Conservation (phyloP, 2,329 filamentous ascomycete species). For the Xylariomycetidae sp. region DNA sequence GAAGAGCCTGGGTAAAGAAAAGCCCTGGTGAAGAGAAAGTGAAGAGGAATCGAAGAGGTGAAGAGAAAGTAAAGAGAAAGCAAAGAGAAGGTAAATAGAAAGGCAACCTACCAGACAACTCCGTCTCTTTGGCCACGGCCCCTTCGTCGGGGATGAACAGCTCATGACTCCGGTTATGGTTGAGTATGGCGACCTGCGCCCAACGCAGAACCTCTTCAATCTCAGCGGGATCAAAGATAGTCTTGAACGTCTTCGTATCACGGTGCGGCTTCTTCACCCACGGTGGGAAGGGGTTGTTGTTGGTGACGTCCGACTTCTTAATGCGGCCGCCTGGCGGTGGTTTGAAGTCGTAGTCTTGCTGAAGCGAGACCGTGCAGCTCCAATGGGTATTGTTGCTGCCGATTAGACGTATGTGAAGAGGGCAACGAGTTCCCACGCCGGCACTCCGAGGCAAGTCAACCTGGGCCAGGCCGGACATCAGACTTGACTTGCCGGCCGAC, state of each 20-base stretch:
- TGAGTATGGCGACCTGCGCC: conserved; percentile 73
- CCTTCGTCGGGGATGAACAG: conserved; percentile 49
- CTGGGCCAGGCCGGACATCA: conserved; percentile 42
- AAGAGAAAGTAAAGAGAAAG: background rate
- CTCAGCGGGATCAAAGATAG: conserved; percentile 51
- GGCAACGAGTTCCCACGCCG: conserved; percentile 65
- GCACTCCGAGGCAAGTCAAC: conserved; percentile 52
- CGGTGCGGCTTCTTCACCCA: conserved; percentile 50
- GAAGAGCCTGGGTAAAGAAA: no score
- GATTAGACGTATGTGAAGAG: conserved; percentile 70
- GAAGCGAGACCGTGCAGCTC: conserved; percentile 62
- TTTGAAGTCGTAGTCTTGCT: conserved; percentile 56
- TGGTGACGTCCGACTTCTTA: conserved; percentile 40
- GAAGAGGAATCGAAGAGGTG: no score
- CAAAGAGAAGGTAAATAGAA: conserved; percentile 8
- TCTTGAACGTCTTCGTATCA: conserved; percentile 55
- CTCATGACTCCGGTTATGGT: conserved; percentile 49
- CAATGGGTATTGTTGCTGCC: conserved; percentile 50
- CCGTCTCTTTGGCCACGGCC: conserved; percentile 31
- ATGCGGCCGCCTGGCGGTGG: conserved; percentile 33
- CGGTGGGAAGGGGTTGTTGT: conserved; percentile 52
- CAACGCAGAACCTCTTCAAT: conserved; percentile 64
- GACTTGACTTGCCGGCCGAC: conserved; percentile 70
- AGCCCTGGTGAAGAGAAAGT: no score
- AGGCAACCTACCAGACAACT: conserved; percentile 26